phyloP scores from a whole-genome alignment of 2,329 filamentous ascomycete species.

The Ophiosphaerella korrae region DNA sequence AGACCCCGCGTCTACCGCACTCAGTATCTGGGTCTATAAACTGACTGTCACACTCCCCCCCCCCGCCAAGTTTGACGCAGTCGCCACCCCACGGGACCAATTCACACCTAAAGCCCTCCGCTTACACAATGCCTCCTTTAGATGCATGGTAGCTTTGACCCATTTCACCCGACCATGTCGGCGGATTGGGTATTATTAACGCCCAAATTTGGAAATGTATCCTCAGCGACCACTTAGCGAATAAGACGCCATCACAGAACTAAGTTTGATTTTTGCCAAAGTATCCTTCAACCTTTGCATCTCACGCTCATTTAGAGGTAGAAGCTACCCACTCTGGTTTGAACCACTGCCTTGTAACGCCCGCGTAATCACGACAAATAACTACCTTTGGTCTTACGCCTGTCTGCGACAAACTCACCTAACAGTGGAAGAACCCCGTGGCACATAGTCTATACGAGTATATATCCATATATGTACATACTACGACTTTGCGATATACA shows the following conservation, averaged over 20 bases:
- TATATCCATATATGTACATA: too few relatives aligned
- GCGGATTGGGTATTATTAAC: conserved; percentile 40
- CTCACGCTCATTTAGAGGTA: too few relatives aligned
- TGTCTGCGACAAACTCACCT: too few relatives aligned
- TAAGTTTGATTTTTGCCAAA: conserved; percentile 25
- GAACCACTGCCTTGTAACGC: too few relatives aligned
- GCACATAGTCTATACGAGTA: too few relatives aligned
- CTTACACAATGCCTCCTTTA: conserved; percentile 16
- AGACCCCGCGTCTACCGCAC: too few relatives aligned
- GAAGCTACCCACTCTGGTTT: too few relatives aligned
- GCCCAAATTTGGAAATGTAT: conserved; percentile 34
- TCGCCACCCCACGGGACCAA: conserved; percentile 40
- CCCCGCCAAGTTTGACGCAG: conserved; percentile 7
- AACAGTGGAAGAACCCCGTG: too few relatives aligned
- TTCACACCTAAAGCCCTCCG: conserved; percentile 19
- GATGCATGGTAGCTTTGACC: conserved; percentile 31
- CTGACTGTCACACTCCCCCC: conserved; percentile 2
- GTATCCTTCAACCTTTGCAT: neutral
- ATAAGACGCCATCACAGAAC: conserved; percentile 28
- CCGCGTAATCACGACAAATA: too few relatives aligned
- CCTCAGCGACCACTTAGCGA: conserved; percentile 27
- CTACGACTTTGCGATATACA: too few relatives aligned
- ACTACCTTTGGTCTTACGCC: too few relatives aligned
- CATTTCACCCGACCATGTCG: conserved; percentile 34
- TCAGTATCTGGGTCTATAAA: conserved; percentile 11